Base-by-base conservation (phyloP, 1,284 basidiomycete genomes). In the Schizophyllum amplum region DNA sequence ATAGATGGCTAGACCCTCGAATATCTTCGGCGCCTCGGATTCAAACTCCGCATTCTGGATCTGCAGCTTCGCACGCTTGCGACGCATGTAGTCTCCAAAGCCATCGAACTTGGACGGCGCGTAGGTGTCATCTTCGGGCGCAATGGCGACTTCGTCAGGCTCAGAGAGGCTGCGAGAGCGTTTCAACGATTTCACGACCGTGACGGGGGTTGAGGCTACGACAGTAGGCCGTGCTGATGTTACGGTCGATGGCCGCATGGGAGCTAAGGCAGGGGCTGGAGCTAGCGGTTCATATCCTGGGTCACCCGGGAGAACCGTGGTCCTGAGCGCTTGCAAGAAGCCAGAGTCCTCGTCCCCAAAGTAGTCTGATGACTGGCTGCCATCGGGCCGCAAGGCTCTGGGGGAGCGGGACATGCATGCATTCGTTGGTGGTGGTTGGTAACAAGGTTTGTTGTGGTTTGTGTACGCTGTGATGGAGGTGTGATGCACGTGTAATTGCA, bases 21-120 rank as follows among this genome's bases (percentile, higher is more conserved):
- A 92, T 46, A 95, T 81, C 57, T 73, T 72, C 53, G 56, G 64
- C 58, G 56, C 60, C 33, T 55, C 60, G 11, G 23, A 59, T 51
- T 67, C 64, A 24, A 76, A 75, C 59, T 81, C 78, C 3, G 76
- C 69, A 62, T 94, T 94, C 71, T 95, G 92, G 11, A 92, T 84
- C 66, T 94, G 91, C 50, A 96, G 69, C 68, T 98, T 98, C 52
- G 87, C 85, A 1, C 95, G 83, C 72, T 98, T 98, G 63, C 94
- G 79, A 11, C 79, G 72, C 89, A 96, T 90, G 68, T 97, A 98
- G 63, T 93, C 86, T 5, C 86, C 88, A 62, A 87, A 90, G 13
- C 85, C 84, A 17, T 92, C 93, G 66, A 96, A 98, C 21, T 76
- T 78, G 42, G 88, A 82, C 0, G 89, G 82, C 0, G 86, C 88